These are phyloP conservation scores for Brassica cretica DNA, from an alignment of 345 rosid genomes.

Conservation along the genomic window DNA sequence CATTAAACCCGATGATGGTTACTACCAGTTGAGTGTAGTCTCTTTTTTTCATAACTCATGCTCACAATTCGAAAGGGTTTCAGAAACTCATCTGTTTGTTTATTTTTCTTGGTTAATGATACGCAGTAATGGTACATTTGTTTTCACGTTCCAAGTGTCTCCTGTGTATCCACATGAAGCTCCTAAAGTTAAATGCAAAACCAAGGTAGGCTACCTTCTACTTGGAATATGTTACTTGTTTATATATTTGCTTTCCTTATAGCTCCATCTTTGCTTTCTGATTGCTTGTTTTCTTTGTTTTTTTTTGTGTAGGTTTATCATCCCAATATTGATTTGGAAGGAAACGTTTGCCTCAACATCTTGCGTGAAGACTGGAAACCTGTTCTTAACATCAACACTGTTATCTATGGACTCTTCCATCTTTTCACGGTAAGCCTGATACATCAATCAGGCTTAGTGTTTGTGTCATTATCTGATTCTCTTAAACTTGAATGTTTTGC, in stretches of 20 bases:
- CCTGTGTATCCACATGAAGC: conserved; percentile 92
- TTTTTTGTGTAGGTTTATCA: conserved; percentile 61
- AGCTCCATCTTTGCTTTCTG: too few relatives aligned
- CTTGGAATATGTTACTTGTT: not conserved
- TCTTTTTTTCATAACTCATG: not conserved
- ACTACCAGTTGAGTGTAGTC: conserved; percentile 58
- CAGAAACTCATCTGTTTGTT: not conserved
- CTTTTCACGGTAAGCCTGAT: conserved; percentile 71
- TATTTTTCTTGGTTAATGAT: not conserved
- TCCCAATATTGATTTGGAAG: conserved; percentile 98
- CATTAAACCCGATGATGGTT: conserved; percentile 84
- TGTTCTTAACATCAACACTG: conserved; percentile 88
- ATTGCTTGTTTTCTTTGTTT: too few relatives aligned
- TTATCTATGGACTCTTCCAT: conserved; percentile 86
- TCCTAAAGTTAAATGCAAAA: conserved; percentile 97
- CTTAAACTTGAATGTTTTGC: not conserved
- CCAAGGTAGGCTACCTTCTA: conserved; percentile 55
- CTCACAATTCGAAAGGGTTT: not conserved
- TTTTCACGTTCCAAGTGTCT: conserved; percentile 87
- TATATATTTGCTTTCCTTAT: conserved; percentile 1
- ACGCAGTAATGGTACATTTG: conserved; percentile 73
- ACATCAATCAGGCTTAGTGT: not conserved
- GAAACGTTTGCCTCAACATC: conserved; percentile 92
- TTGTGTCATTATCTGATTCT: not conserved
- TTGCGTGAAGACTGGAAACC: conserved; percentile 99